Evolutionary conservation across 139 green algal species (phyloP), one percentile per base, ranked within the genome.

Genomic region (Closterium sp.): DNA sequence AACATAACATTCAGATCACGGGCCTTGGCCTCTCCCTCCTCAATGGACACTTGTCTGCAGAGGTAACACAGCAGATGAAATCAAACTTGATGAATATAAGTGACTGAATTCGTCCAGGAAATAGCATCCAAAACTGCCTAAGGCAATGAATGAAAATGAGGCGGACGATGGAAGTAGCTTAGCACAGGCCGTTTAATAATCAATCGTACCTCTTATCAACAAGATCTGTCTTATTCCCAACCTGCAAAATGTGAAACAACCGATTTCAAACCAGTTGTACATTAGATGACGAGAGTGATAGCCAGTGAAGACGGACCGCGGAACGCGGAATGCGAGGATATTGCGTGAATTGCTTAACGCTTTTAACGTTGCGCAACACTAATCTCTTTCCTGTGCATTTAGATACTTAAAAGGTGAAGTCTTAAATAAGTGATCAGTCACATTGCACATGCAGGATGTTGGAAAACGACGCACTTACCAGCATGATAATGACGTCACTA

Each of bases 201-300:
- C 19, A 31, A 89, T 92, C 93, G 34, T 92, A 96, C 96, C 98
- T 95, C 93, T 98, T 98, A 92, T 99, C 98, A 31, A 98, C 96
- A 84, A 99, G 91, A 92, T 99, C 98, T 25, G 98, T 99, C 94
- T 99, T 99, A 96, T 99, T 99, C 84, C 98, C 98, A 19, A 99
- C 90, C 87, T 91, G 87, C 87, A 87, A 87, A 21, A 87, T 33
- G 19, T 32, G 7, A 89, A 32, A 43, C 34, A 93, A 89, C 3
- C 34, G 16, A 89, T 16, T 83, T 31, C 21, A 23, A 2, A 89
- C n/a, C 35, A 81, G n/a, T n/a, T n/a, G n/a, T n/a, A n/a, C n/a
- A n/a, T n/a, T n/a, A n/a, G n/a, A n/a, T n/a, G n/a, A n/a, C n/a
- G n/a, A n/a, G n/a, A n/a, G n/a, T n/a, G n/a, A n/a, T n/a, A n/a